Base-by-base conservation (phyloP, 202 grass and related monocot species). In the Brachypodium distachyon region DNA sequence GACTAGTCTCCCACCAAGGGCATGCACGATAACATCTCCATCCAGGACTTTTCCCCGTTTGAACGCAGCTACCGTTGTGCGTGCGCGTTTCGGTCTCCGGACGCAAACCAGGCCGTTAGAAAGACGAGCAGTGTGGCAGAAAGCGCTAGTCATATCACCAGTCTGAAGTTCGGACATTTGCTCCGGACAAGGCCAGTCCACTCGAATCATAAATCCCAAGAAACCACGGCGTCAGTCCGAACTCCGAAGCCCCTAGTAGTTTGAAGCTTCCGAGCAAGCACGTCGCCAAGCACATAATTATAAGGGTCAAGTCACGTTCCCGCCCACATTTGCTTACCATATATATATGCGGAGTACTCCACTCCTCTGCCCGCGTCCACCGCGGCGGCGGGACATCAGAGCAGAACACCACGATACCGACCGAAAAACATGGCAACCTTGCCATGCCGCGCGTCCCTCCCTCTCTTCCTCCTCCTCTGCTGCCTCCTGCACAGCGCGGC, bases 391-490 rank as follows among this genome's bases (percentile, higher is more conserved):
- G 43, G 32, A 10, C 41, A 48, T 7, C 33, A 12, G 29, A 38
- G 40, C 46, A 17, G 51, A 58, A 42, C 23, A 56, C 36, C 36
- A 25, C 18, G 63, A 54, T 4, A 16, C 13, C 43, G 13, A 11
- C 40, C 25, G 52, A 7, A 2, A 57, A 8, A 6, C n/a, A 79
- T 48, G 66, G 33, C 81, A 3, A 7, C 29, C n/a, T 12, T 7
- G 6, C 80, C 79, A 19, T 51, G 29, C 61, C 60, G 61, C 70
- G 44, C 75, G 18, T 11, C 16, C 22, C 12, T 14, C 53, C 57
- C 53, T 34, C 34, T 14, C 42, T 51, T 88, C 1, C 67, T 91
- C 10, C 79, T 63, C 1, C 67, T 50, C 13, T 75, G 83, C 72
- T 17, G 3, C 44, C 39, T 78, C 32, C 27, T 47, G 16, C 81